Evolutionary conservation across 164 flowering plant genomes (phyloP).

Genomic region (Dillenia suffruticosa): DNA sequence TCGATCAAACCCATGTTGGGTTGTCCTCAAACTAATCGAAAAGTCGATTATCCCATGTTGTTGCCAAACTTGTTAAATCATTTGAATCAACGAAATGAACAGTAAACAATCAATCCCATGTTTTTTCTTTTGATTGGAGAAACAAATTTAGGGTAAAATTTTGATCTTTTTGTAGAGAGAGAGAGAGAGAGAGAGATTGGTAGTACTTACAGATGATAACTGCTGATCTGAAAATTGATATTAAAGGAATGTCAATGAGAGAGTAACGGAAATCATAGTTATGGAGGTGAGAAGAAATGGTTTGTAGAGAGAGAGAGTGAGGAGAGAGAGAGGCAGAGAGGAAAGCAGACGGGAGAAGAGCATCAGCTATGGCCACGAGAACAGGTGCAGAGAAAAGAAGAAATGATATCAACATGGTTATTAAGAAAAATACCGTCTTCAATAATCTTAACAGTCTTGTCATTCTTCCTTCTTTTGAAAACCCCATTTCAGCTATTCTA

Average conservation of each 20-base stretch:
- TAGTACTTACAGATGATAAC: constrained; percentile 62
- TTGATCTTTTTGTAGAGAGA: no score
- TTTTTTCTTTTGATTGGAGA: no score
- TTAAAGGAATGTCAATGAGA: constrained; percentile 75
- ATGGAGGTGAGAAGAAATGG: constrained; percentile 40
- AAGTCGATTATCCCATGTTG: not conserved
- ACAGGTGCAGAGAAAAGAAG: constrained; percentile 81
- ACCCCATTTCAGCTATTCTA: constrained; percentile 36
- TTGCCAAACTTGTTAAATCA: no score
- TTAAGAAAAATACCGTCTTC: constrained; percentile 71
- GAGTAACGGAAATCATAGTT: constrained; percentile 71
- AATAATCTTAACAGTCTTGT: constrained; percentile 43
- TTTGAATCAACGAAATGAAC: no score
- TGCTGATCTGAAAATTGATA: constrained; percentile 70
- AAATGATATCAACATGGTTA: constrained; percentile 64
- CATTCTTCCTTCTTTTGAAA: constrained; percentile 50
- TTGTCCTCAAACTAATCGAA: not conserved
- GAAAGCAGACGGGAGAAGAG: constrained; percentile 65
- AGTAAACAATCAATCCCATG: no score
- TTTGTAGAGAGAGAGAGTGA: constrained; percentile 25
- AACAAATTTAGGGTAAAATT: no score
- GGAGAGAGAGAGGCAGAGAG: constrained; percentile 57
- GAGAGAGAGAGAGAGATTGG: not conserved
- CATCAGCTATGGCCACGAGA: constrained; percentile 58
- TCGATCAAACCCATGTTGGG: not conserved